A percentile compares a stretch with the other conserved stretches of the same genome.
phyloP scores from a whole-genome alignment of 2,329 filamentous ascomycete species.

The Sclerotiophoma versabilis region DNA sequence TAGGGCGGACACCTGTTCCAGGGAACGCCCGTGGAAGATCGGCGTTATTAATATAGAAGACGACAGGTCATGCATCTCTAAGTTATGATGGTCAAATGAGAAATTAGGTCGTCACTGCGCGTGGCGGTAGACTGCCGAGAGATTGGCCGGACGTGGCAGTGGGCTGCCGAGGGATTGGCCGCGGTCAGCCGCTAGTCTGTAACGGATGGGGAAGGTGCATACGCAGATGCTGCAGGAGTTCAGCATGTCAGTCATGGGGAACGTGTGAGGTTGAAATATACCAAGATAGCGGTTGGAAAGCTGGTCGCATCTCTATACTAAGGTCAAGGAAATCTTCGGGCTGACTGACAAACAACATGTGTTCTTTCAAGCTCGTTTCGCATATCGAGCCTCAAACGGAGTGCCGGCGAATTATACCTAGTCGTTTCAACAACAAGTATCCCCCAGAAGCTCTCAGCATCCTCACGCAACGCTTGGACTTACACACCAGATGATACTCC shows the following conservation, averaged over 20 bases:
- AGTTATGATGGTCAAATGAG: conserved; percentile 3
- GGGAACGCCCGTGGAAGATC: conserved; percentile 9
- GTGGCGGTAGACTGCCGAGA: conserved; percentile 8
- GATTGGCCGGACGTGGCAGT: no score
- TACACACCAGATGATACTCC: no score
- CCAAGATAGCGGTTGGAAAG: conserved; percentile 3
- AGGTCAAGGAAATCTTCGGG: not conserved
- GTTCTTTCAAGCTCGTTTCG: conserved; percentile 7
- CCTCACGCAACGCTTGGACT: no score
- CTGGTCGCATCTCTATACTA: not conserved
- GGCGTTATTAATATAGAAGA: conserved; percentile 9
- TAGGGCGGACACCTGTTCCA: conserved; percentile 6
- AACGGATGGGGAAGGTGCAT: conserved; percentile 32
- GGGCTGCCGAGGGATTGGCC: no score
- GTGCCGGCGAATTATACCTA: not conserved
- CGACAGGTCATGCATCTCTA: not conserved
- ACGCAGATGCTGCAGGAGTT: conserved; percentile 6
- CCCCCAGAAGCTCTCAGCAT: no score
- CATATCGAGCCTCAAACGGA: not conserved
- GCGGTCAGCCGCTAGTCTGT: conserved; percentile 18
- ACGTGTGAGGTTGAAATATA: conserved; percentile 7
- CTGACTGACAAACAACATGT: not conserved
- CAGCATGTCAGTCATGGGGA: not conserved
- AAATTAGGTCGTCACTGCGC: conserved; percentile 6
- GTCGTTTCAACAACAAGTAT: no score